A percentile compares a stretch with the other conserved stretches of the same genome.
Evolutionary conservation across 371 early-diverging fungal species (phyloP).

Genomic region (Nematocida ausubeli): DNA sequence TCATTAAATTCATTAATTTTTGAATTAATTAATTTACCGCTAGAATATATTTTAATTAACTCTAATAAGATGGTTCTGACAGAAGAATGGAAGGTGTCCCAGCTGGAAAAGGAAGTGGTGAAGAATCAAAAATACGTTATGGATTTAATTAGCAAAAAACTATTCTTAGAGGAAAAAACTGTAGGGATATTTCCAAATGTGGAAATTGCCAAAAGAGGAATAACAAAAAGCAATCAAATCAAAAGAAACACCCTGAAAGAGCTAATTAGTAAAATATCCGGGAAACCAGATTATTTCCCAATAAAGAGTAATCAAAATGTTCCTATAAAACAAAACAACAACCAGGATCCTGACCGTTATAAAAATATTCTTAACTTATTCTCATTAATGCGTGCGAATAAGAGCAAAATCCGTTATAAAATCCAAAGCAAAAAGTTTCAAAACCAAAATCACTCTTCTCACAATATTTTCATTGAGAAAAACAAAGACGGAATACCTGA

Average conservation of each 20-base stretch:
- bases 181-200: not conserved
- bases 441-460: slow-evolving; percentile 48
- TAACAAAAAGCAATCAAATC: not conserved
- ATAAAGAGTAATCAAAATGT: no score
- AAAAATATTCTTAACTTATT: slow-evolving; percentile 25
- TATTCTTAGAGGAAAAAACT: slow-evolving; percentile 27
- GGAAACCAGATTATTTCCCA: not conserved
- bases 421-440: slow-evolving; percentile 37
- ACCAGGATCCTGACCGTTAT: slow-evolving; percentile 8
- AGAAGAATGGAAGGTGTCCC: slow-evolving; percentile 31
- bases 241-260: not conserved
- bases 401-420: slow-evolving; percentile 38
- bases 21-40: slow-evolving; percentile 40
- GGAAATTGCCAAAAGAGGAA: slow-evolving; percentile 3
- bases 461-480: slow-evolving; percentile 42
- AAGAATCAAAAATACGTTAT: slow-evolving; percentile 7
- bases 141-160: slow-evolving; percentile 6
- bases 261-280: not conserved
- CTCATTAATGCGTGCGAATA: slow-evolving; percentile 48
- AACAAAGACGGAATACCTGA: slow-evolving; percentile 35
- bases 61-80: slow-evolving; percentile 53
- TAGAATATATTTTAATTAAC: slow-evolving; percentile 38
- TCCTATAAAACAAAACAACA: no score
- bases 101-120: slow-evolving; percentile 26
- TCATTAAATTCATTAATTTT: slow-evolving; percentile 22